A percentile compares a stretch with the other conserved stretches of the same genome.
These are phyloP conservation scores for Orobanche coerulescens DNA, from an alignment of 257 asterid species.

Conservation along the genomic window DNA sequence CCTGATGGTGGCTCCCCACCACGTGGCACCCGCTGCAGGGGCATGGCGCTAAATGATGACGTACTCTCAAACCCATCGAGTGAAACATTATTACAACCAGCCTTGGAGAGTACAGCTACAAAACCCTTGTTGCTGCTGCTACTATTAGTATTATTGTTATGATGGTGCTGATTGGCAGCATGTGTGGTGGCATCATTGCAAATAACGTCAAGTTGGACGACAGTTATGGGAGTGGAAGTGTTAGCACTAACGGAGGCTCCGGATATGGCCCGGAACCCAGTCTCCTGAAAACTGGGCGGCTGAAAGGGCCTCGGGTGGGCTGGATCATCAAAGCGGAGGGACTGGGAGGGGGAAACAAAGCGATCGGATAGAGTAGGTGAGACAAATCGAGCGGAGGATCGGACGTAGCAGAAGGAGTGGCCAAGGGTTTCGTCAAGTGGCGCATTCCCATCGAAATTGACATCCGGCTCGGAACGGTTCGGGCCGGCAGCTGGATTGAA, in stretches of 20 bases:
- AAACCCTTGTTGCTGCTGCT: constrained; percentile 36
- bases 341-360: constrained; percentile 80
- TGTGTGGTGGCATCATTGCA: constrained; percentile 44
- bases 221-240: constrained; percentile 73
- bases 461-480: constrained; percentile 67
- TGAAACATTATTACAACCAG: constrained; percentile 32
- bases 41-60: constrained; percentile 79
- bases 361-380: constrained; percentile 93
- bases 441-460: constrained; percentile 42
- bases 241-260: constrained; percentile 95
- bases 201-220: constrained; percentile 50
- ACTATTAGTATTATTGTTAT: constrained; percentile 4
- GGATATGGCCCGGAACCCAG: constrained; percentile 91
- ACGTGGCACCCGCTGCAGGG: constrained; percentile 85
- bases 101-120: constrained; percentile 36
- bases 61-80: constrained; percentile 86
- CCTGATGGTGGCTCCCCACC: constrained; percentile 62
- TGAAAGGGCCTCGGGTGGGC: constrained; percentile 29
- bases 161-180: constrained; percentile 16
- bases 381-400: constrained; percentile 81
- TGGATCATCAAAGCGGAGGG: constrained; percentile 85
- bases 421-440: constrained; percentile 95
- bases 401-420: constrained; percentile 96
- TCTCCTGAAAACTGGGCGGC: constrained; percentile 44
- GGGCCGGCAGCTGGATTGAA: constrained; percentile 64